Evolutionary conservation across 805 yeast genomes (phyloP).

Genomic region (Sporopachydermia lactativora): DNA sequence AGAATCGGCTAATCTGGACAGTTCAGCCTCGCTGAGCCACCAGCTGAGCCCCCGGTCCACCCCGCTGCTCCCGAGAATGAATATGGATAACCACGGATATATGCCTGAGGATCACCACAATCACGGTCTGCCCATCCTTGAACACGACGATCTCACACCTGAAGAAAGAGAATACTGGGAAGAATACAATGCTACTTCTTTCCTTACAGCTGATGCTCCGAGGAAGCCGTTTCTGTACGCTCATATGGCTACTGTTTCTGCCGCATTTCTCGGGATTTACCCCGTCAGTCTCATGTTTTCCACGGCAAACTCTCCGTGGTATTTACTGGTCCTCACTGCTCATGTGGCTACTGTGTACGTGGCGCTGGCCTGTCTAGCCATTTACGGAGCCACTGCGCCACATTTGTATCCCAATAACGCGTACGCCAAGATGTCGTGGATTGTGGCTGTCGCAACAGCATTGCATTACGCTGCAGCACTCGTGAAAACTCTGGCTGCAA

Average conservation of each 20-base stretch:
- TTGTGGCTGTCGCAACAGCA: conserved; percentile 37
- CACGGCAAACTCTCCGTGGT: conserved; percentile 42
- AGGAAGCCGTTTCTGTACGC: conserved; percentile 35
- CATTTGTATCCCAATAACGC: conserved; percentile 65
- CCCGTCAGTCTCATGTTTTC: conserved; percentile 59
- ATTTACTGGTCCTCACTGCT: conserved; percentile 37
- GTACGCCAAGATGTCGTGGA: conserved; percentile 50
- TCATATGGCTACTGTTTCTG: conserved; percentile 34
- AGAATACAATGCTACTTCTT: conserved; percentile 62
- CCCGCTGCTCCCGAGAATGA: too few species aligned
- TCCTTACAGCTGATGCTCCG: conserved; percentile 38
- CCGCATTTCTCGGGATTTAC: conserved; percentile 39
- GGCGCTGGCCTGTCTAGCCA: conserved; percentile 39
- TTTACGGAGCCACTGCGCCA: conserved; percentile 47
- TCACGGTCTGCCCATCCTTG: conserved; percentile 68
- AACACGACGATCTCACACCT: conserved; percentile 46
- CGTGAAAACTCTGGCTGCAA: conserved; percentile 30
- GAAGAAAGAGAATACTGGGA: conserved; percentile 72
- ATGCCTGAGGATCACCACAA: conserved; percentile 5
- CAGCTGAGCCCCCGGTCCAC: too few species aligned
- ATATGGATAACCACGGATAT: neutral
- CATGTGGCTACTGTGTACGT: conserved; percentile 32
- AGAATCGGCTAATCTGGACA: too few species aligned
- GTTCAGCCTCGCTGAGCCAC: too few species aligned
- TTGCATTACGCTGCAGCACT: conserved; percentile 44